A percentile compares a stretch with the other conserved stretches of the same genome.
Conservation (phyloP, 192 early-diverging fungal genomes). For the Coemansia sp. region DNA sequence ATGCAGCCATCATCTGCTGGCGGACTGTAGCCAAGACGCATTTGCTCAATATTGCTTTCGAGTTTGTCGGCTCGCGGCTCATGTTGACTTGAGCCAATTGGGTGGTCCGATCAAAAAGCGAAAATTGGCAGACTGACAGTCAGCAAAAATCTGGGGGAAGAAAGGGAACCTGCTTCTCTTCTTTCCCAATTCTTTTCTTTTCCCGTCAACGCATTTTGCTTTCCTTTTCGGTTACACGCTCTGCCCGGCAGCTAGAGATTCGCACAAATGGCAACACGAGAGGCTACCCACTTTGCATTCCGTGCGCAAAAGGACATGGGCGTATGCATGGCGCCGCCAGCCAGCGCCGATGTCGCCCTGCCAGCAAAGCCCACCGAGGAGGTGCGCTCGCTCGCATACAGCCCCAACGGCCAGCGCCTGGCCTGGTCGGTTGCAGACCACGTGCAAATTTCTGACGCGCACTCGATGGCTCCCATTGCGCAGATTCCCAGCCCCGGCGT, state of each 20-base stretch:
- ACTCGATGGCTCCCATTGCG: slow-evolving; percentile 60
- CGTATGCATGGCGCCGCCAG: slow-evolving; percentile 43
- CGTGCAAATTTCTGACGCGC: slow-evolving; percentile 74
- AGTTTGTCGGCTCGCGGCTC: no score
- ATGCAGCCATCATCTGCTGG: no score
- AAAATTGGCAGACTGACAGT: no score
- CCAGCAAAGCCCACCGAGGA: slow-evolving; percentile 27
- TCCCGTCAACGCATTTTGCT: neutral
- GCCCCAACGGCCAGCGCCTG: slow-evolving; percentile 68
- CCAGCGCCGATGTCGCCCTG: slow-evolving; percentile 8
- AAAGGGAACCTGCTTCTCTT: neutral
- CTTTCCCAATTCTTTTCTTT: neutral
- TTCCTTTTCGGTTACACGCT: slow-evolving; percentile 2
- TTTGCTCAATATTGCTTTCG: no score
- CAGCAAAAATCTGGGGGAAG: neutral
- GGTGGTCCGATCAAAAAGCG: neutral
- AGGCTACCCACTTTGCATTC: slow-evolving; percentile 48
- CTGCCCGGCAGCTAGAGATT: slow-evolving; percentile 7
- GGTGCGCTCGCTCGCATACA: slow-evolving; percentile 60
- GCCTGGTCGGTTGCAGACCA: slow-evolving; percentile 61
- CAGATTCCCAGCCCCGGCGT: slow-evolving; percentile 66
- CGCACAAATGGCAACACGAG: slow-evolving; percentile 30
- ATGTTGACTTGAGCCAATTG: no score
- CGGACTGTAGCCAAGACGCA: no score
- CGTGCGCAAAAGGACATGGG: slow-evolving; percentile 42